Base-by-base conservation (phyloP, 2,329 filamentous ascomycete genomes). In the Colletotrichum tropicicola region DNA sequence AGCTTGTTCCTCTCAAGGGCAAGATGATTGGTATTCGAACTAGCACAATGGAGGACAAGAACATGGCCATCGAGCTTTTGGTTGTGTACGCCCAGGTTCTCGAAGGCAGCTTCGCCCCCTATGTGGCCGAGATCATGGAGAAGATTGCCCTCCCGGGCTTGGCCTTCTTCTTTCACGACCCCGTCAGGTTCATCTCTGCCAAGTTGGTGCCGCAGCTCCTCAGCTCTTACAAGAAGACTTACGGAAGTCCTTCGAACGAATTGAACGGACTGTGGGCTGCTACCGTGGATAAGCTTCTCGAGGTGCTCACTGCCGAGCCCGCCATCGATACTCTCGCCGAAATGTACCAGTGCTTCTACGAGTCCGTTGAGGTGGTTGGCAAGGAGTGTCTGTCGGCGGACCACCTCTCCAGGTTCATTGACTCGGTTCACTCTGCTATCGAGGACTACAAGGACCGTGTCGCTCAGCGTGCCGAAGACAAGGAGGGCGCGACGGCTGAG, bases 271-370 rank as follows among this genome's bases (percentile, higher is more conserved):
- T 99, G 51, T 99, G 96, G 96, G 87, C 86, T 67, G 89, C 87
- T 59, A 97, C 94, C 4, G 90, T 96, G 9, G 92, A 93, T 72
- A 98, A 97, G 81, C 87, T 98, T 35, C 88, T 99, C 10, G 96
- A 98, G 77, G 94, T 98, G 2, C 86, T 99, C 39, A 93, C 91
- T 67, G 94, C 94, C 0, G 96, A 99, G 80, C 95, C 96, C 19
- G 94, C 94, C 1, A 94, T 99, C 64, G 96, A 99, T 72, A 97
- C 96, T 0, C 86, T 99, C 48, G 95, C 96, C 2, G 96, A 98
- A 80, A 98, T 99, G 93, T 99, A 98, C 80, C 95, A 98, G 79
- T 99, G 96, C 83, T 99, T 99, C 83, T 99, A 99, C 78, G 96
- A 99, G 78, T 97, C 93, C 25, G 90, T 99, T 7, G 95, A 98